phyloP scores from a whole-genome alignment of 495 filamentous ascomycete genomes.

The Xylaria intraflava region DNA sequence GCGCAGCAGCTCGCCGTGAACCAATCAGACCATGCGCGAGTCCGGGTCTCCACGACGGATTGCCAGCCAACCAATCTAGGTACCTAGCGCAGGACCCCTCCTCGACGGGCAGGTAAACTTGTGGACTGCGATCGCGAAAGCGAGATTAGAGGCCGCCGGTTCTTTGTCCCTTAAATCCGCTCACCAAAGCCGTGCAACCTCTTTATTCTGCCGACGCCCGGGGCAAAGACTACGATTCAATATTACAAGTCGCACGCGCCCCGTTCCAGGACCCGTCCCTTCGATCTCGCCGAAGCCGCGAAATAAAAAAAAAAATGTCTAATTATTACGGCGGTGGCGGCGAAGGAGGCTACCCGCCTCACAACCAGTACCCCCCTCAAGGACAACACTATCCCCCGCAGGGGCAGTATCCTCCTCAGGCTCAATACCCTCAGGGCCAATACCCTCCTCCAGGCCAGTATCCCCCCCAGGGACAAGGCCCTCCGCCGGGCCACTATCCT shows the following conservation, averaged over 20 bases:
- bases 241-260: neutral
- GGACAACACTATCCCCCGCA: constrained; percentile 16
- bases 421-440: constrained; percentile 3
- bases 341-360: constrained; percentile 12
- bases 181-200: neutral
- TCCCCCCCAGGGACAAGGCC: constrained; percentile 1
- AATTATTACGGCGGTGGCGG: constrained; percentile 19
- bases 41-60: neutral
- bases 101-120: neutral
- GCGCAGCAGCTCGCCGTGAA: neutral
- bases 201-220: neutral
- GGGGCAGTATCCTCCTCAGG: constrained; percentile 14
- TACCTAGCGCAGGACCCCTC: neutral
- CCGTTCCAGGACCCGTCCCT: neutral
- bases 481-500: constrained; percentile 15
- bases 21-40: constrained; percentile 1
- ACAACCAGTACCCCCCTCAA: constrained; percentile 18
- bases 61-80: neutral
- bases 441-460: constrained; percentile 12
- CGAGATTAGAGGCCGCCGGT: neutral
- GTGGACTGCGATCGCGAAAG: neutral
- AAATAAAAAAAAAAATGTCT: no score
- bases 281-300: no score
- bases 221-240: neutral
- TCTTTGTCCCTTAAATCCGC: neutral